Conservation (phyloP, 1,284 basidiomycete genomes). For the Malassezia slooffiae region DNA sequence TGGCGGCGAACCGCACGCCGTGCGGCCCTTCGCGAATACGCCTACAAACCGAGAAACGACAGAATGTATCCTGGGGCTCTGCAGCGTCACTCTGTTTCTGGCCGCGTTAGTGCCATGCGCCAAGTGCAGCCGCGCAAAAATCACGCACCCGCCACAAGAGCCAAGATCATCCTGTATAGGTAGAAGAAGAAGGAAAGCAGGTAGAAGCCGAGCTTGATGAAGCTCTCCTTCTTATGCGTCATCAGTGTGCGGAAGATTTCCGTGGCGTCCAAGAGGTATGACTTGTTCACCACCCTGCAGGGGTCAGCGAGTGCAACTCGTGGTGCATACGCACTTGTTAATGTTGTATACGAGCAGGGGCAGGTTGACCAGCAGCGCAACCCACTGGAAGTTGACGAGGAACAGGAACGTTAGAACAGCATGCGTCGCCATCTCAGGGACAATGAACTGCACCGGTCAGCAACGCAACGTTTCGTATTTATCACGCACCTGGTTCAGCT, state of each 20-base stretch:
- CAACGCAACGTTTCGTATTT: conserved; percentile 22
- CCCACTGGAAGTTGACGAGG: conserved; percentile 66
- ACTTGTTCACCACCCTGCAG: conserved; percentile 77
- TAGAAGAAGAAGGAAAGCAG: conserved; percentile 46
- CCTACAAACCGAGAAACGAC: too few species aligned
- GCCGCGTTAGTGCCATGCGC: too few species aligned
- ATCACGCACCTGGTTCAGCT: conserved; percentile 99
- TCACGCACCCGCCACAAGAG: conserved; percentile 26
- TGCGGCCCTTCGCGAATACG: too few species aligned
- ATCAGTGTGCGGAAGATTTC: conserved; percentile 95
- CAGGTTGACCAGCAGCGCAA: conserved; percentile 79
- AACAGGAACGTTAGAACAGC: conserved; percentile 67
- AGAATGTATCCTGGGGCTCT: too few species aligned
- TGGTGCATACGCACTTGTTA: conserved; percentile 67
- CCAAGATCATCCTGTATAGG: conserved; percentile 36
- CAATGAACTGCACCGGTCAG: conserved; percentile 68
- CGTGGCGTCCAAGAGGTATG: conserved; percentile 97
- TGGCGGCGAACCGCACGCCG: too few species aligned
- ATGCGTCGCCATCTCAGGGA: conserved; percentile 91
- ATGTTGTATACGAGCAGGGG: conserved; percentile 83
- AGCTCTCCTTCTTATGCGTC: conserved; percentile 81
- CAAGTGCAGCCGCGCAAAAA: too few species aligned
- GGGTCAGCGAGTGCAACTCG: not conserved
- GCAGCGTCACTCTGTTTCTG: too few species aligned
- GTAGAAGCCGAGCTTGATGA: conserved; percentile 50